Percentiles rank a stretch among this genome's conserved stretches.
These are phyloP conservation scores for Botrytis byssoidea DNA, from an alignment of 2,329 filamentous ascomycete species.

Conservation along the genomic window DNA sequence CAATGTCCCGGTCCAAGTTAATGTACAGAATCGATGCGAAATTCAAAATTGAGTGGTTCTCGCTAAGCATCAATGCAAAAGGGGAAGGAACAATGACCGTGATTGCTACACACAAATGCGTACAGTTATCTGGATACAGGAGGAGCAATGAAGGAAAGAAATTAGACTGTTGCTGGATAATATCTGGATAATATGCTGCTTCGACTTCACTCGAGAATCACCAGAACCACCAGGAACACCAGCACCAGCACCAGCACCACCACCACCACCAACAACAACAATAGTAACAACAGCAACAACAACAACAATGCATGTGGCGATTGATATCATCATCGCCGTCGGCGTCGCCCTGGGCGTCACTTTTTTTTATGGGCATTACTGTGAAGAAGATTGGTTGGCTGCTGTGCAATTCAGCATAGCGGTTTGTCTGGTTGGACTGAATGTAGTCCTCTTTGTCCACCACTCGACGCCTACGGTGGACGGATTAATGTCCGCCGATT, in stretches of 20 bases:
- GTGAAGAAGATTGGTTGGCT: no score
- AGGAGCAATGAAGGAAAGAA: not conserved
- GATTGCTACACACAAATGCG: not conserved
- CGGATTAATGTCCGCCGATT: no score
- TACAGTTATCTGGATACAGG: not conserved
- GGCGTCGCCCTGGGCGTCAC: no score
- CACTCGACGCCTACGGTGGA: no score
- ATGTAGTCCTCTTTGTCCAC: no score
- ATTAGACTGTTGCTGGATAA: not conserved
- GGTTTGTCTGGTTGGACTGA: no score
- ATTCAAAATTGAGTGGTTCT: not conserved
- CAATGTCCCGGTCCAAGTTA: not conserved
- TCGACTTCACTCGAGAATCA: not conserved
- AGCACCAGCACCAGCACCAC: fast-evolving
- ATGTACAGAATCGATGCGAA: not conserved
- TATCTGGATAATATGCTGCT: not conserved
- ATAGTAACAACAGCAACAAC: not conserved
- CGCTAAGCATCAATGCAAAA: not conserved
- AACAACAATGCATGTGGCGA: not conserved
- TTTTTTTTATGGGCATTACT: no score
- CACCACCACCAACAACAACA: not conserved
- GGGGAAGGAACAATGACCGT: not conserved
- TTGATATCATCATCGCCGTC: no score
- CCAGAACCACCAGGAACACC: not conserved
- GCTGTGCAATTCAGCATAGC: no score